Conservation (phyloP, 345 rosid species). For the Hibiscus mutabilis region DNA sequence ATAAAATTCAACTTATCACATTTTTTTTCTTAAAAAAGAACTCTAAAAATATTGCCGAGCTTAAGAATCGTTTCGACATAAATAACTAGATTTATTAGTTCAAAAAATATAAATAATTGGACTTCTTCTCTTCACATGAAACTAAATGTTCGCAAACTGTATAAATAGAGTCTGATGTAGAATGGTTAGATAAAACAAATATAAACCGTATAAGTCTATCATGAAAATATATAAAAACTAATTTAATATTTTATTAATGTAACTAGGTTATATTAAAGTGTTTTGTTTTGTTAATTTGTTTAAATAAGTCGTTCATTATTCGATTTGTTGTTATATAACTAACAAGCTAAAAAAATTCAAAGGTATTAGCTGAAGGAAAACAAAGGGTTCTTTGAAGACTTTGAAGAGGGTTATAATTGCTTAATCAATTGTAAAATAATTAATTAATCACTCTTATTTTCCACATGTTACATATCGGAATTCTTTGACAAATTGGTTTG, state of each 20-base stretch:
- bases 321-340: not conserved
- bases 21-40: too few species aligned
- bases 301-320: not conserved
- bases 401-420: not conserved
- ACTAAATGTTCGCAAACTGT: too few species aligned
- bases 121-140: too few species aligned
- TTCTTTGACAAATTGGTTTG: too few species aligned
- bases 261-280: too few species aligned
- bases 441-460: not conserved
- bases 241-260: not conserved
- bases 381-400: not conserved
- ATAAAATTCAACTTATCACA: too few species aligned
- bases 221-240: too few species aligned
- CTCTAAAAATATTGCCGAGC: too few species aligned
- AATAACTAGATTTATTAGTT: too few species aligned
- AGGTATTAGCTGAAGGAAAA: not conserved
- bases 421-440: not conserved
- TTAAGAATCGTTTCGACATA: too few species aligned
- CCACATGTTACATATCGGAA: too few species aligned
- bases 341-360: not conserved
- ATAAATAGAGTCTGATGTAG: not conserved
- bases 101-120: too few species aligned
- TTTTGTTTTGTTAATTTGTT: not conserved
- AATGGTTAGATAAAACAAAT: not conserved
- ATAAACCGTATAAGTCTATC: not conserved